Conservation (phyloP, 768 basidiomycete genomes). For the Lactarius tabidus region DNA sequence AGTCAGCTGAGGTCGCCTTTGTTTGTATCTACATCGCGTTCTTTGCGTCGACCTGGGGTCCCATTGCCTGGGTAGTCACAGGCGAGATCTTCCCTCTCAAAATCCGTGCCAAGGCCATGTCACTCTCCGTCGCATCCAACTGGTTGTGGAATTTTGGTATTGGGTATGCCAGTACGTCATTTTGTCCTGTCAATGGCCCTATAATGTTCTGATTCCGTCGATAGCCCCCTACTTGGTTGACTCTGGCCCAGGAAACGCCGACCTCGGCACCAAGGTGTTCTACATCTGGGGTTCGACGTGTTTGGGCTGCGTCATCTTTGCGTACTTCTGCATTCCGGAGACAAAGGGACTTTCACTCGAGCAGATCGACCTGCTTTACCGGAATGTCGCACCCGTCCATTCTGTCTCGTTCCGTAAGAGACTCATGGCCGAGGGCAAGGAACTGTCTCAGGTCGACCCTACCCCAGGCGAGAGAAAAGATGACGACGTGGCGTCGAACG, state of each 20-base stretch:
- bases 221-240: conserved; percentile 49
- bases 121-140: conserved; percentile 39
- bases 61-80: conserved; percentile 59
- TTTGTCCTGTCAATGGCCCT: neutral
- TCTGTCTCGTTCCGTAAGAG: conserved; percentile 38
- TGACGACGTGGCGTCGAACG: neutral
- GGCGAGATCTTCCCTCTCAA: conserved; percentile 38
- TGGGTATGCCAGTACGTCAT: conserved; percentile 28
- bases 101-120: conserved; percentile 42
- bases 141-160: conserved; percentile 46
- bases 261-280: conserved; percentile 73
- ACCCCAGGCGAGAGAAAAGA: neutral
- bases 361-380: conserved; percentile 78
- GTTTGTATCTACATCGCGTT: conserved; percentile 57
- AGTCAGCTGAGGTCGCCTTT: conserved; percentile 42
- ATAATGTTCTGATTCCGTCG: neutral
- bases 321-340: conserved; percentile 79
- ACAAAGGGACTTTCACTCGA: conserved; percentile 82
- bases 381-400: conserved; percentile 53
- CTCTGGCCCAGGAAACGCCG: conserved; percentile 42
- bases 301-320: conserved; percentile 64
- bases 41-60: conserved; percentile 72
- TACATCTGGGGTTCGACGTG: conserved; percentile 80
- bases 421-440: conserved; percentile 24
- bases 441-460: neutral